Evolutionary conservation across 2,329 filamentous ascomycete species (phyloP).

Genomic region (Exophiala dermatitidis): DNA sequence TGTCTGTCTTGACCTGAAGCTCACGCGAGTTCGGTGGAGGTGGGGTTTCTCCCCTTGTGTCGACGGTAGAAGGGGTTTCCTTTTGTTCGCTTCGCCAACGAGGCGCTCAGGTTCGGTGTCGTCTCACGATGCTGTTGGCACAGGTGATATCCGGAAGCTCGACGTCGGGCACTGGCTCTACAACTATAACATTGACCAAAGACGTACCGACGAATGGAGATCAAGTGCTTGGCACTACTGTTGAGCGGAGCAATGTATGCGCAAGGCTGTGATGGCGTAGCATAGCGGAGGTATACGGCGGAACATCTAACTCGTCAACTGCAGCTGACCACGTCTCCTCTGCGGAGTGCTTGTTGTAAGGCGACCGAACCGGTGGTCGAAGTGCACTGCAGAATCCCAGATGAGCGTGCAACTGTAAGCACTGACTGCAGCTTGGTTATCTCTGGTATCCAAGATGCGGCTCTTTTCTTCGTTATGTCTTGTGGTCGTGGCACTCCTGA

Average conservation of each 20-base stretch:
- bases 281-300: not conserved
- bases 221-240: constrained; percentile 2
- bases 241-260: not conserved
- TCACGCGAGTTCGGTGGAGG: no score
- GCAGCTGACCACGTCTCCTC: constrained; percentile 9
- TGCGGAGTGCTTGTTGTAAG: constrained; percentile 4
- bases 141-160: no score
- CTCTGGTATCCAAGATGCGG: constrained; percentile 54
- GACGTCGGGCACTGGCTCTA: not conserved
- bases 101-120: no score
- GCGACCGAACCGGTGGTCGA: not conserved
- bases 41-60: no score
- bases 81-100: no score
- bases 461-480: constrained; percentile 52
- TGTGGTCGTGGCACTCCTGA: constrained; percentile 58
- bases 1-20: no score
- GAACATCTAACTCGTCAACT: not conserved
- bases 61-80: no score
- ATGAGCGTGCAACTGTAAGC: constrained; percentile 11
- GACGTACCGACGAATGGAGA: no score
- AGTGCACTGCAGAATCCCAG: not conserved
- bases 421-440: not conserved
- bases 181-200: not conserved
- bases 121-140: no score
- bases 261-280: constrained; percentile 4